Evolutionary conservation across 139 green algal species (phyloP), one percentile per base, ranked within the genome.

Genomic region (Coelastrella sp.): DNA sequence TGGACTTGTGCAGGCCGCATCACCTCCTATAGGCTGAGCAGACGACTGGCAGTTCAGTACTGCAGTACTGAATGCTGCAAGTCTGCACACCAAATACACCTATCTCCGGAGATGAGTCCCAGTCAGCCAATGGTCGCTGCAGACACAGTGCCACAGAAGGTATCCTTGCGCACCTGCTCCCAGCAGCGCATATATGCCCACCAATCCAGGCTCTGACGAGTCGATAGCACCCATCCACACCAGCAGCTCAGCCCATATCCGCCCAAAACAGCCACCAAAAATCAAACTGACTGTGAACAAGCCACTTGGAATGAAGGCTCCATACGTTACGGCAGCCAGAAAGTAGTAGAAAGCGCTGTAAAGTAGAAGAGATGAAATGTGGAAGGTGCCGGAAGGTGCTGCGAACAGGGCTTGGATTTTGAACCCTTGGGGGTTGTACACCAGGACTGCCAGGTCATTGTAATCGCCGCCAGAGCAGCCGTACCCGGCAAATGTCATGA

Each of bases 161-260:
- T 47, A 10, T 71, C 61, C 19, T 77, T 6, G 4, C 75, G 16
- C 64, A 90, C 86, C 86, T 58, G 93, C 90, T 20, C 94, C 94
- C 78, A 96, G 90, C 75, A 95, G 76, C 14, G 94, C 94, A 87
- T 96, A 95, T 80, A 96, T 93, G 83, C 94, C 94, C 11, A 94
- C 87, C 64, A 90, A 83, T 3, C 88, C 83, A 13, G 73, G 16
- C 23, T 80, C 76, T 5, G 47, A 68, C 2, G n/a, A 81, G 56
- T 91, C 87, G 8, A 91, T 87, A 7, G 92, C 84, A 8, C 87
- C 86, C 81, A 94, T 91, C 17, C 20, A 16, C 11, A 94, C 65
- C 78, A 95, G 89, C 23, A 92, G 57, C 75, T 95, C 92, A 14
- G 91, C 93, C 85, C 91, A 94, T 22, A 93, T 86, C 32, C 93